Conservation (phyloP, 306 rosid species). For the Lathyrus oleraceus region DNA sequence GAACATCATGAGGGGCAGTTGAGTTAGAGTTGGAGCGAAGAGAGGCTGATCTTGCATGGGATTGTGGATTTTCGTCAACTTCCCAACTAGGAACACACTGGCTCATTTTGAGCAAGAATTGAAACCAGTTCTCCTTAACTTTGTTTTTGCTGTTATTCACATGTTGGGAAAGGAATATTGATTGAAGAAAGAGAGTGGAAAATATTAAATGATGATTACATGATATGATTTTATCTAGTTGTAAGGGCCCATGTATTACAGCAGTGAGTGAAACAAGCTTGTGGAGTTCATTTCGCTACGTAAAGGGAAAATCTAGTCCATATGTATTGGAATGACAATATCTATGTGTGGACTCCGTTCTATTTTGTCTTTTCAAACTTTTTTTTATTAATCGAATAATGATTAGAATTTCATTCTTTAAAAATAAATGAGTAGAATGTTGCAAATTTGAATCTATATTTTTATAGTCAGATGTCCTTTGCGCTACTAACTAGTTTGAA, state of each 20-base stretch:
- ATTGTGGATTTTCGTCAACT: slow-evolving; percentile 44
- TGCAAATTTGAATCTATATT: too few relatives aligned
- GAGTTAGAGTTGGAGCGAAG: slow-evolving; percentile 59
- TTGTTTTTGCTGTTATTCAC: neutral
- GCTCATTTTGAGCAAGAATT: slow-evolving; percentile 51
- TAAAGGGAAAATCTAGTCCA: slow-evolving; percentile 48
- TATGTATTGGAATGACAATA: slow-evolving; percentile 29
- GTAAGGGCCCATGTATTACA: slow-evolving; percentile 5
- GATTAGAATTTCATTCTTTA: too few relatives aligned
- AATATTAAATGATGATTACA: neutral
- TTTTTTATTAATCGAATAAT: too few relatives aligned
- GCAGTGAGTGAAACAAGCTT: slow-evolving; percentile 25
- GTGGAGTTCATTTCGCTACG: slow-evolving; percentile 39
- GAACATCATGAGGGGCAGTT: slow-evolving; percentile 46
- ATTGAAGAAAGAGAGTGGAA: neutral
- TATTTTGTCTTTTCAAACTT: slow-evolving; percentile 27
- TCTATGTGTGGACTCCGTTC: slow-evolving; percentile 27
- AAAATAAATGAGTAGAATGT: too few relatives aligned
- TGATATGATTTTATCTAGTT: slow-evolving; percentile 11
- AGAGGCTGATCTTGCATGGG: slow-evolving; percentile 36
- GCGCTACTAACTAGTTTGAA: too few relatives aligned
- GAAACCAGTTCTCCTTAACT: neutral
- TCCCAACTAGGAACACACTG: slow-evolving; percentile 94
- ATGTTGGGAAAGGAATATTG: neutral
- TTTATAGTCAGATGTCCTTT: too few relatives aligned